phyloP scores from a whole-genome alignment of 805 yeast species.

The Millerago galiae region DNA sequence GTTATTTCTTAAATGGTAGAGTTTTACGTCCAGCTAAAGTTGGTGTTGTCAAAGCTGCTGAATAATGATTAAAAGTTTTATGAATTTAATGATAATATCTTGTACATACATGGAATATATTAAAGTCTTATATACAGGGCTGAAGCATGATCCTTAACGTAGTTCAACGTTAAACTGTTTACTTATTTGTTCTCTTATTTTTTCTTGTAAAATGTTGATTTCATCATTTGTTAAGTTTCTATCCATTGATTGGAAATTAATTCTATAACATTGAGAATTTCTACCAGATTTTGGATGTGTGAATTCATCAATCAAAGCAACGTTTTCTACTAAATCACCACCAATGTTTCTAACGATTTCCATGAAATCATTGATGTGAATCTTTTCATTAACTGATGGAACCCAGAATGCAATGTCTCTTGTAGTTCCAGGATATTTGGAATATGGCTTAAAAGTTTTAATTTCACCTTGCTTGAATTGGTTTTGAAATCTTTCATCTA shows the following conservation, averaged over 20 bases:
- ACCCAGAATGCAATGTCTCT: constrained; percentile 95
- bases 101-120: constrained; percentile 8
- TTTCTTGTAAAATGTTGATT: constrained; percentile 64
- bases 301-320: constrained; percentile 73
- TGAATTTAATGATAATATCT: constrained; percentile 5
- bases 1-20: constrained; percentile 44
- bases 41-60: constrained; percentile 42
- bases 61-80: constrained; percentile 5
- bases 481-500: constrained; percentile 63
- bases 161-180: constrained; percentile 51
- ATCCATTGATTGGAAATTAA: constrained; percentile 94
- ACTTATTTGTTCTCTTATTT: constrained; percentile 53
- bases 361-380: constrained; percentile 88
- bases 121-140: background rate
- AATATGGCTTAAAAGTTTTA: constrained; percentile 74
- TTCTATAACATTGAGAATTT: constrained; percentile 79
- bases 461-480: constrained; percentile 70
- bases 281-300: constrained; percentile 75
- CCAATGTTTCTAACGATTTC: constrained; percentile 82
- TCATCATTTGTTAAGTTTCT: constrained; percentile 83
- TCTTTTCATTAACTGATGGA: constrained; percentile 33
- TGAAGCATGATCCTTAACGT: constrained; percentile 26
- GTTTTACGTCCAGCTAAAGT: constrained; percentile 54
- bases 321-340: constrained; percentile 86
- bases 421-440: constrained; percentile 80